Evolutionary conservation across 371 early-diverging fungal genomes (phyloP).

Genomic region (Saksenaea oblongispora): DNA sequence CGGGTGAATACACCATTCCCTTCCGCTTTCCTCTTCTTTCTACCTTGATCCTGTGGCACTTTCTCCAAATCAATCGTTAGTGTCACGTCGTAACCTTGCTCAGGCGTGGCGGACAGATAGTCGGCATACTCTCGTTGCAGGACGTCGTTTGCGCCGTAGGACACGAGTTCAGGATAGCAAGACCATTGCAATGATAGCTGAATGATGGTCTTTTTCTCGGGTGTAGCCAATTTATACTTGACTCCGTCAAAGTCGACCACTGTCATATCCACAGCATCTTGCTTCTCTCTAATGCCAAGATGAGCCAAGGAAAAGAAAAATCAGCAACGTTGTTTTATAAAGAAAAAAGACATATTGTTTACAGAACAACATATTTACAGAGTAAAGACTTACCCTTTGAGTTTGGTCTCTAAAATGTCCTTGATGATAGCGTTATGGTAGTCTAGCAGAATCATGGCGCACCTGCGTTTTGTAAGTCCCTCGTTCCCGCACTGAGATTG

Average conservation of each 20-base stretch:
- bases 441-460: conserved; percentile 67
- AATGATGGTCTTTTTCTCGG: conserved; percentile 70
- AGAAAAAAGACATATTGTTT: background rate
- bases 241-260: conserved; percentile 97
- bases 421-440: conserved; percentile 70
- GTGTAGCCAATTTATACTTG: conserved; percentile 80
- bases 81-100: conserved; percentile 83
- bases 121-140: conserved; percentile 81
- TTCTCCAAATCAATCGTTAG: conserved; percentile 80
- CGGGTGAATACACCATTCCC: background rate
- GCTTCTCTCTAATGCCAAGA: conserved; percentile 64
- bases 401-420: conserved; percentile 57
- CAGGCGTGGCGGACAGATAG: conserved; percentile 62
- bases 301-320: conserved; percentile 3
- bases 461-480: background rate
- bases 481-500: background rate
- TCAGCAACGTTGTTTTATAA: background rate
- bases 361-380: background rate
- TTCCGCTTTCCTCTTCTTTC: background rate
- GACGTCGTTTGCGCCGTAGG: conserved; percentile 81
- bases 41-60: conserved; percentile 74
- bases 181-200: conserved; percentile 81
- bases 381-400: conserved; percentile 52
- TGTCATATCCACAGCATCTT: conserved; percentile 80
- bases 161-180: conserved; percentile 78